Evolutionary conservation across 352 stramenopile genomes (phyloP).

Genomic region (Globisporangium radiosum): DNA sequence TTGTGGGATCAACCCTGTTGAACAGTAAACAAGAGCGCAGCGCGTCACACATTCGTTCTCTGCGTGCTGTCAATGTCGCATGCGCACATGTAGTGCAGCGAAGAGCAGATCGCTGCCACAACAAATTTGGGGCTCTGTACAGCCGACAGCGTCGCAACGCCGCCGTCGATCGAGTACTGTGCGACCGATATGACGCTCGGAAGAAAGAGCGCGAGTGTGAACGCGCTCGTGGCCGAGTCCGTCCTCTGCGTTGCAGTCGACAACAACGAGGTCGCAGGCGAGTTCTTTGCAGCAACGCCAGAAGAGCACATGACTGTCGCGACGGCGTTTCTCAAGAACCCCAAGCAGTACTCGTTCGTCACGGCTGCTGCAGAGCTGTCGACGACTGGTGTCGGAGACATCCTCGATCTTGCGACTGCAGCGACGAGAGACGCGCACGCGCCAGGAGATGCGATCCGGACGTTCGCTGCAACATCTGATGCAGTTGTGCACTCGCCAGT

Average conservation of each 20-base stretch:
- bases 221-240: constrained; percentile 32
- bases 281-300: constrained; percentile 19
- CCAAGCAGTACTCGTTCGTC: constrained; percentile 26
- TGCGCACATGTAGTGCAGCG: constrained; percentile 19
- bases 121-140: constrained; percentile 20
- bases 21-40: no score
- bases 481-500: constrained; percentile 11
- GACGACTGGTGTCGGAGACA: background rate
- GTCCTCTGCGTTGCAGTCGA: constrained; percentile 40
- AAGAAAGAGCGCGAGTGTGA: constrained; percentile 18
- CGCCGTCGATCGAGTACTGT: constrained; percentile 31
- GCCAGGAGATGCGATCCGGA: constrained; percentile 25
- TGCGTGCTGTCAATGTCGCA: background rate
- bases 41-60: background rate
- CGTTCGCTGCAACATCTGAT: constrained; percentile 15
- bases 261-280: constrained; percentile 39
- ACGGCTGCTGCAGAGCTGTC: constrained; percentile 1
- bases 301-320: constrained; percentile 28
- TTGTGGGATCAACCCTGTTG: no score
- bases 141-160: background rate
- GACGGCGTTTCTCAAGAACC: constrained; percentile 33
- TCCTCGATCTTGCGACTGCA: background rate
- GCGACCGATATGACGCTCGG: constrained; percentile 25
- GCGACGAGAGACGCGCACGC: constrained; percentile 11
- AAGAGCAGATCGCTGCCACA: constrained; percentile 15